Conservation (phyloP, 2,329 filamentous ascomycete genomes). For the Cordyceps militaris region DNA sequence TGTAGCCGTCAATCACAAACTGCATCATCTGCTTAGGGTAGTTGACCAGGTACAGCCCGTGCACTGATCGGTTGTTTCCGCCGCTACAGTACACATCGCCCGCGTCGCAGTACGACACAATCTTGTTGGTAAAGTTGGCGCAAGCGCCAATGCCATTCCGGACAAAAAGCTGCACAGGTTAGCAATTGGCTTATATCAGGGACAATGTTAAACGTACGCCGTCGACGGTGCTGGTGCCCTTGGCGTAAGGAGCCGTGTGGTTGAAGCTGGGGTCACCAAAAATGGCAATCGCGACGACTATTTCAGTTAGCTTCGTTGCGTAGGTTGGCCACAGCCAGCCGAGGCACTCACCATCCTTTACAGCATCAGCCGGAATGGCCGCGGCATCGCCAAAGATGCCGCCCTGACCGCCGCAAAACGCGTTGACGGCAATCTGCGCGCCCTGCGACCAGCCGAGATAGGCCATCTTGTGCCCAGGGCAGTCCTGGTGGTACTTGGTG, state of each 20-base stretch:
- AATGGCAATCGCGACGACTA: conserved; percentile 34
- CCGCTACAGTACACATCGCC: conserved; percentile 35
- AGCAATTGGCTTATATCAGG: background rate
- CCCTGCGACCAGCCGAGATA: conserved; percentile 38
- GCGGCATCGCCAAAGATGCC: conserved; percentile 21
- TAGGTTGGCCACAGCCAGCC: background rate
- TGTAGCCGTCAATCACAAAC: conserved; percentile 29
- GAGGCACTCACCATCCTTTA: conserved; percentile 27
- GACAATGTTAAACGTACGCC: conserved; percentile 26
- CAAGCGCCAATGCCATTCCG: conserved; percentile 30
- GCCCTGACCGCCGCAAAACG: conserved; percentile 31
- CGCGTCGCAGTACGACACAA: conserved; percentile 35
- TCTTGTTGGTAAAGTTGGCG: conserved; percentile 27
- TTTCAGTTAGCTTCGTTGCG: conserved; percentile 9
- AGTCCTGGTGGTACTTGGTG: conserved; percentile 26
- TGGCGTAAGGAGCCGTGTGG: conserved; percentile 28
- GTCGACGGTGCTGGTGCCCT: conserved; percentile 29
- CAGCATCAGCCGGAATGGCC: conserved; percentile 21
- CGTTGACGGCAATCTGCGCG: conserved; percentile 31
- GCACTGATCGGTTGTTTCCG: conserved; percentile 24
- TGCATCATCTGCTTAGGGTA: conserved; percentile 30
- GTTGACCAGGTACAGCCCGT: conserved; percentile 29
- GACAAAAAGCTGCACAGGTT: conserved; percentile 26
- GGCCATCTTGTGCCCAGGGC: conserved; percentile 34
- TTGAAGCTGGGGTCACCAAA: conserved; percentile 37